Conservation (phyloP, 2,329 filamentous ascomycete genomes). For the Pseudophaeomoniella oleicola region DNA sequence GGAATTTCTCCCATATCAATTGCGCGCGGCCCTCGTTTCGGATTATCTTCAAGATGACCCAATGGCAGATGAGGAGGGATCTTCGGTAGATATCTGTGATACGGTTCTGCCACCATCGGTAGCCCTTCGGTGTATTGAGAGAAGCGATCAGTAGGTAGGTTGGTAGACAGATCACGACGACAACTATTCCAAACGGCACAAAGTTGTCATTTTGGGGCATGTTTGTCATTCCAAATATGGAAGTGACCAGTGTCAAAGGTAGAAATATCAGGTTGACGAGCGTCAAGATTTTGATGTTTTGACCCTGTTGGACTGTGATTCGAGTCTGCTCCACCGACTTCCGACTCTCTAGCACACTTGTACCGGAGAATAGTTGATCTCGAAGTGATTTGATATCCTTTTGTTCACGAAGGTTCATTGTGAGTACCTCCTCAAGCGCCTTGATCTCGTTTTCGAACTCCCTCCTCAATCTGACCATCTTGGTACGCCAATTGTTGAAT, state of each 20-base stretch:
- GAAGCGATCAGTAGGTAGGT: conserved; percentile 32
- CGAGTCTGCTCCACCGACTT: conserved; percentile 42
- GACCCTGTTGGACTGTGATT: conserved; percentile 41
- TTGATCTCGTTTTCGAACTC: conserved; percentile 12
- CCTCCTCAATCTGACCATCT: conserved; percentile 9
- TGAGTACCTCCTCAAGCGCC: conserved; percentile 45
- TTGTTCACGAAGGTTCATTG: conserved; percentile 40
- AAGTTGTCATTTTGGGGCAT: conserved; percentile 22
- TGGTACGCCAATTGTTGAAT: conserved; percentile 13
- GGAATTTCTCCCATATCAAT: not conserved
- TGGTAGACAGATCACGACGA: conserved; percentile 26
- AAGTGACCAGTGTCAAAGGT: conserved; percentile 18
- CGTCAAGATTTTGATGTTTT: conserved; percentile 24
- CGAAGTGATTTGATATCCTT: conserved; percentile 31
- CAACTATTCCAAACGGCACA: conserved; percentile 25
- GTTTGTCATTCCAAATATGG: conserved; percentile 24
- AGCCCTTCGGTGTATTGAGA: conserved; percentile 15
- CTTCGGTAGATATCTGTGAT: not conserved
- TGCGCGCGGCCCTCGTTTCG: not conserved
- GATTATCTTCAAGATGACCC: not conserved
- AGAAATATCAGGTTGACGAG: conserved; percentile 27
- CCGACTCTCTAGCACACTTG: conserved; percentile 45
- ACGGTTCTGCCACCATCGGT: not conserved
- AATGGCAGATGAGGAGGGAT: not conserved
- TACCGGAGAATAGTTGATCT: conserved; percentile 49